Percentiles rank a stretch among this genome's conserved stretches.
Conservation (phyloP, 164 flowering plant species). For the Tinospora cordifolia region DNA sequence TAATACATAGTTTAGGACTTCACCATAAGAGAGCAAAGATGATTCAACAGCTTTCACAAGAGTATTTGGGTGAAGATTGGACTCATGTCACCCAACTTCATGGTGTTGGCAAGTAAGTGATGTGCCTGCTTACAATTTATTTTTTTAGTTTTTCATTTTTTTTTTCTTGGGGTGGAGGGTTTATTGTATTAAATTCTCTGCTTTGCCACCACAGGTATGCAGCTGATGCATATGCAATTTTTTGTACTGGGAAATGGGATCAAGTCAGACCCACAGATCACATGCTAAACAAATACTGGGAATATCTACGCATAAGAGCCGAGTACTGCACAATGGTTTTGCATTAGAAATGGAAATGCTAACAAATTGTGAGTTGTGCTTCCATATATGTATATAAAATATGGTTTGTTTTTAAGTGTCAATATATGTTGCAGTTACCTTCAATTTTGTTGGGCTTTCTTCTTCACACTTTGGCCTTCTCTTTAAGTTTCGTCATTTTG, state of each 20-base stretch:
- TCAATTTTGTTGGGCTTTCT: too few relatives aligned
- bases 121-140: too few relatives aligned
- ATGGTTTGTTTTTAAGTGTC: too few relatives aligned
- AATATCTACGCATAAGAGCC: slow-evolving; percentile 23
- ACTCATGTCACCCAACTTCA: slow-evolving; percentile 66
- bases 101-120: slow-evolving; percentile 73
- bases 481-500: too few relatives aligned
- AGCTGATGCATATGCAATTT: slow-evolving; percentile 96
- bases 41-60: slow-evolving; percentile 54
- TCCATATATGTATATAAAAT: too few relatives aligned
- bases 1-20: slow-evolving; percentile 52
- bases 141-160: too few relatives aligned
- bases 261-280: slow-evolving; percentile 58
- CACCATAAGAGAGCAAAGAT: slow-evolving; percentile 51
- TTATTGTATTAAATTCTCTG: neutral
- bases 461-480: too few relatives aligned
- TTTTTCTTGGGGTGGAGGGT: neutral
- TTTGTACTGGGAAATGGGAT: slow-evolving; percentile 77
- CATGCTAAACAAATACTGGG: slow-evolving; percentile 68
- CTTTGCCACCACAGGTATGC: slow-evolving; percentile 53
- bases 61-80: slow-evolving; percentile 61
- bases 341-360: too few relatives aligned
- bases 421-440: too few relatives aligned
- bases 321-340: neutral
- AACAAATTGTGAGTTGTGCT: too few relatives aligned